These are phyloP conservation scores for Trametes sanguinea DNA, from an alignment of 768 basidiomycete genomes.

Conservation along the genomic window DNA sequence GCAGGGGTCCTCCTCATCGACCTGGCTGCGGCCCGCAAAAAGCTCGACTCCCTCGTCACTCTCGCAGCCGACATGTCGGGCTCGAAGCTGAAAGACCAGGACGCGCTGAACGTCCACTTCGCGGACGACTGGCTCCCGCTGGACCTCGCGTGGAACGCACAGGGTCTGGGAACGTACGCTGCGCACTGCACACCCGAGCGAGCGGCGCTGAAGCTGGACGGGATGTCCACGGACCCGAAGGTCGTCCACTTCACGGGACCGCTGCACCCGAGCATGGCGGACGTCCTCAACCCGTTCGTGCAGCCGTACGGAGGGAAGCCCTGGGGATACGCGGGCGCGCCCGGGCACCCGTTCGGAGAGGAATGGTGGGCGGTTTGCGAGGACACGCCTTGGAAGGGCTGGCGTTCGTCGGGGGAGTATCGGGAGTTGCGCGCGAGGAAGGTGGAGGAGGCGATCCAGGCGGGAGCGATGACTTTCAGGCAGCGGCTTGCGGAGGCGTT, in stretches of 20 bases:
- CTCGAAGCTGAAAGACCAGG: constrained; percentile 48
- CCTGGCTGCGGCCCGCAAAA: constrained; percentile 40
- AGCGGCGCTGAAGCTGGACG: constrained; percentile 33
- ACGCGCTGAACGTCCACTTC: constrained; percentile 52
- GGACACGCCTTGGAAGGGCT: constrained; percentile 46
- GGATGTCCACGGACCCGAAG: constrained; percentile 40
- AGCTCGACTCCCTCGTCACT: constrained; percentile 30
- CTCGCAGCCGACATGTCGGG: constrained; percentile 32
- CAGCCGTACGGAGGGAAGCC: constrained; percentile 57
- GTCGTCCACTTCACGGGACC: constrained; percentile 65
- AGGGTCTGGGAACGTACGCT: constrained; percentile 58
- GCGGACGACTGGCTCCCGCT: constrained; percentile 44
- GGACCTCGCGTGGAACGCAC: constrained; percentile 53
- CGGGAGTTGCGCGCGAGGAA: constrained; percentile 21
- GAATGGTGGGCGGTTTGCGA: constrained; percentile 51
- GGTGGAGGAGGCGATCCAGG: constrained; percentile 20
- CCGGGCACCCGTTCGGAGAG: constrained; percentile 48
- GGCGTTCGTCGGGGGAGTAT: constrained; percentile 31
- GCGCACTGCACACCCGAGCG: constrained; percentile 38
- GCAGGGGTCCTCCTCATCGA: constrained; percentile 57
- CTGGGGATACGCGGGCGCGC: constrained; percentile 57
- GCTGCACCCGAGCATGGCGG: constrained; percentile 46
- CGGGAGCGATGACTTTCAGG: not conserved
- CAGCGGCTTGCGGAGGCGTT: not conserved
- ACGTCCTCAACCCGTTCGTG: constrained; percentile 52